Evolutionary conservation across 441 rosid genomes (phyloP).

Genomic region (Cnidoscolus chayamansa): DNA sequence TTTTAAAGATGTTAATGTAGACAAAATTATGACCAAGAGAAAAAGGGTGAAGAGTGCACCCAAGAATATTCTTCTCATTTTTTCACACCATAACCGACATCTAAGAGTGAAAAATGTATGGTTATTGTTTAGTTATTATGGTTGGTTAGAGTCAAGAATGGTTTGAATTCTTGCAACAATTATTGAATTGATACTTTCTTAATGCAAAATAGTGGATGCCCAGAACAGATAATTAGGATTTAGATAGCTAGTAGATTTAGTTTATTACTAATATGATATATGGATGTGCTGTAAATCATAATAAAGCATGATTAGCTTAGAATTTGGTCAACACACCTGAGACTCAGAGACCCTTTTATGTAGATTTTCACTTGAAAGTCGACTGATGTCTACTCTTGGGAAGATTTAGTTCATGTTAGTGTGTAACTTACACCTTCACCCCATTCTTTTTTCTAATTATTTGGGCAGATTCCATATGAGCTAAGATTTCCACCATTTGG

Average conservation of each 20-base stretch:
- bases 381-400: constrained; percentile 19
- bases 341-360: background rate
- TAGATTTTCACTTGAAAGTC: constrained; percentile 24
- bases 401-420: background rate
- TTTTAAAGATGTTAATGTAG: background rate
- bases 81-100: constrained; percentile 29
- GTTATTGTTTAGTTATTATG: background rate
- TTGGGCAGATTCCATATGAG: constrained; percentile 3
- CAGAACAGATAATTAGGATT: no score
- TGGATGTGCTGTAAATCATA: no score
- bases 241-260: no score
- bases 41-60: constrained; percentile 10
- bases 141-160: background rate
- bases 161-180: background rate
- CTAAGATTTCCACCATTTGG: constrained; percentile 12
- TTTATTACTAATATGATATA: no score
- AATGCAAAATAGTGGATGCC: background rate
- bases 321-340: constrained; percentile 23
- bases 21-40: constrained; percentile 16
- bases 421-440: background rate
- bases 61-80: constrained; percentile 31
- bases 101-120: background rate
- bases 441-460: background rate
- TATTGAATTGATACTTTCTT: background rate
- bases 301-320: no score